Evolutionary conservation across 805 yeast genomes (phyloP), one percentile per base, ranked within the genome.

Genomic region (Tetrapisispora nanseiensis): DNA sequence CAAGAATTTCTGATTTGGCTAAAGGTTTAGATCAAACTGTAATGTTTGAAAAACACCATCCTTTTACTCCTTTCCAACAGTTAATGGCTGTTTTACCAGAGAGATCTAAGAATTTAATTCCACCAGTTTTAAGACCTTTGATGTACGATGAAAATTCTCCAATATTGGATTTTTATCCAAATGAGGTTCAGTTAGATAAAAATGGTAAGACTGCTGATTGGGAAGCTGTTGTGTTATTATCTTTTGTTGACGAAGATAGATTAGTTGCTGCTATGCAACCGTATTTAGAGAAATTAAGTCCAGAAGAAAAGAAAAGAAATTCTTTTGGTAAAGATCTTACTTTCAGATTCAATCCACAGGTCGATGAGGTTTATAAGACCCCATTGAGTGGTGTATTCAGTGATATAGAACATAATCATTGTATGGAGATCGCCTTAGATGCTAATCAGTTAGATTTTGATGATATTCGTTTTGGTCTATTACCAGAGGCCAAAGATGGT

Each of bases 11-110:
- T 4, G 97, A 90, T 64, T 71, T 90, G 47, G 63, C 73, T 27
- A 67, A 71, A 44, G 97, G 96, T 38, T 69, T 90, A 41, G 74
- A 79, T 37, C 74, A 75, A 42, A 65, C 72, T 46, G 71, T 84
- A 44, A 59, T 68, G 27, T 87, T 89, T 52, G 78, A 80, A 13
- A 61, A 70, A 49, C 89, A 95, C 6, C 60, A 59, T 4, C 98
- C 98, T 0, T 86, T 92, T 68, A 76, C 69, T 46, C 98, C 98
- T 10, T 90, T 86, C 62, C 90, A 92, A 61, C 98, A 92, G 67
- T 73, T 92, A 54, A 92, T 90, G 98, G 90, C 95, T 16, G 98
- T 92, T 19, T 69, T 92, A 50, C 98, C 98, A 1, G 95, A 90
- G 19, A 78, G 97, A 69, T 87, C 97, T 4, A 77, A 75, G 41